Base-by-base conservation (phyloP, 768 basidiomycete species). In the Pulveroboletus sp. region DNA sequence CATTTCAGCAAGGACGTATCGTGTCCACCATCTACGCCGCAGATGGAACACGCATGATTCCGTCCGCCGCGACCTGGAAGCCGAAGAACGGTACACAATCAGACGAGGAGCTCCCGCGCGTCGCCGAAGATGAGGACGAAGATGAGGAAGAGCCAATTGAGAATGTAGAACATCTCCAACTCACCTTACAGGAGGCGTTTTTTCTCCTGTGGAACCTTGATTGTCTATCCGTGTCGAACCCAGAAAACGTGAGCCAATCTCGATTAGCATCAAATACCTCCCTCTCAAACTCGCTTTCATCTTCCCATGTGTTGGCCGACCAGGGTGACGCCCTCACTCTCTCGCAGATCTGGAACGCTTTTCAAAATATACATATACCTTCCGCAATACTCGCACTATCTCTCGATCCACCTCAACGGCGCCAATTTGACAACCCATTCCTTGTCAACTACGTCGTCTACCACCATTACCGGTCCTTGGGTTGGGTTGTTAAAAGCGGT, bases 401-500 rank as follows among this genome's bases (percentile, higher is more conserved):
- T 21, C 51, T 53, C 27, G 52, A 48, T 25, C 42, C 59, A 42
- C 65, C 63, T 12, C 45, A 50, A 57, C 45, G 46, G 24, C 68
- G 75, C 24, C 79, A 82, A 50, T 83, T 89, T 43, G 95, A 98
- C 69, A 95, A 94, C 63, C 94, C 94, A 0, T 94, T 97, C 71
- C 70, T 99, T 21, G 75, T 98, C 34, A 79, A 90, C 60, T 99
- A 97, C 59, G 82, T 85, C 41, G 82, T 82, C 4, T 97, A 94
- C 61, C 95, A 98, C 65, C 94, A 98, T 67, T 98, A 89, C 63
- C 82, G 95, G 14, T 93, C 94, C 5, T 77, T 98, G 8, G 97
- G 97, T 21, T 99, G 95, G 97, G 90, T 97, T 17, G 85, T 97
- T 54, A 92, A 94, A 68, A 82, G 84, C 24, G 97, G 97, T 1